Conservation (phyloP, 1,284 basidiomycete genomes). For the Tylopilus orsonianus region DNA sequence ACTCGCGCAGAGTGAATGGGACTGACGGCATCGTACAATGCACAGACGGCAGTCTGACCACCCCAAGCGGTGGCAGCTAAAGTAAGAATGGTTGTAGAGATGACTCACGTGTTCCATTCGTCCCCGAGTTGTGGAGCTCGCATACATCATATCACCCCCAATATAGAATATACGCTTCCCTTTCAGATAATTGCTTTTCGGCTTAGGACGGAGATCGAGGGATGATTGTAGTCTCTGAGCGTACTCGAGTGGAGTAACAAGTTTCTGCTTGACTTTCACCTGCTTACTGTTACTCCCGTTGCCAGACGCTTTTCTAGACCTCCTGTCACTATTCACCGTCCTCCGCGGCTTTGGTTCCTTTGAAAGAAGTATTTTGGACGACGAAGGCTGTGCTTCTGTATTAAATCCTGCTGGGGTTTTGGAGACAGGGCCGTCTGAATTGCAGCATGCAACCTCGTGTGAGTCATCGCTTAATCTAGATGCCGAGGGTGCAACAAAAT, state of each 20-base stretch:
- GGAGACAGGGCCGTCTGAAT: not conserved
- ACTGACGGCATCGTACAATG: no score
- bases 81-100: not conserved
- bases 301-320: constrained; percentile 19
- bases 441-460: constrained; percentile 1
- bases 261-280: constrained; percentile 25
- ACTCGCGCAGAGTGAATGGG: not conserved
- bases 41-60: not conserved
- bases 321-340: constrained; percentile 11
- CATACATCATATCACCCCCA: constrained; percentile 55
- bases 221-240: constrained; percentile 37
- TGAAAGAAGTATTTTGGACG: not conserved
- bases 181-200: constrained; percentile 40
- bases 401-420: constrained; percentile 11
- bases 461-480: not conserved
- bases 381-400: not conserved
- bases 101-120: constrained; percentile 57
- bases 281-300: constrained; percentile 20
- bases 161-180: constrained; percentile 58
- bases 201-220: constrained; percentile 15
- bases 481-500: not conserved
- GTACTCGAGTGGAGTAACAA: constrained; percentile 40
- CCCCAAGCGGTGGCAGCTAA: not conserved
- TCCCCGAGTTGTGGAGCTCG: constrained; percentile 47
- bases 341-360: constrained; percentile 12